Evolutionary conservation across 176 grass and related monocot species (phyloP).

Genomic region (maize (Zea mays)): DNA sequence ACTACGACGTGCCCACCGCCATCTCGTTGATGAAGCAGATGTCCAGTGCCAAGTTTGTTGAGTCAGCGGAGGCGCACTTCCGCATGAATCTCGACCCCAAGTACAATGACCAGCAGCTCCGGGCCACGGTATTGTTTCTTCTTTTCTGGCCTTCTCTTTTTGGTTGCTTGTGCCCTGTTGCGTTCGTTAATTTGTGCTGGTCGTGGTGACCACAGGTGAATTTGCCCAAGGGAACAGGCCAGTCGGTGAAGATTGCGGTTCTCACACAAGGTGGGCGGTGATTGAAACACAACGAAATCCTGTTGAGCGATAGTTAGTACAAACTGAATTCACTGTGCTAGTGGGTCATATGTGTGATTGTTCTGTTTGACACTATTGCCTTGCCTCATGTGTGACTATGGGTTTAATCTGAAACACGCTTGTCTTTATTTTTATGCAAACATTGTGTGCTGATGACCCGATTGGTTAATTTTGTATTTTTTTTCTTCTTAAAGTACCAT

Average conservation of each 20-base stretch:
- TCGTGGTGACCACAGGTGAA: conserved; percentile 62
- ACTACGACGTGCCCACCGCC: conserved; percentile 75
- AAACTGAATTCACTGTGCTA: neutral
- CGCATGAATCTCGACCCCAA: conserved; percentile 95
- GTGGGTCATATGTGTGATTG: neutral
- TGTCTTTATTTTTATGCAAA: neutral
- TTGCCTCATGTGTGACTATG: neutral
- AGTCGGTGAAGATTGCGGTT: conserved; percentile 83
- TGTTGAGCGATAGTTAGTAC: neutral
- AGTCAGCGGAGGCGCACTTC: conserved; percentile 92
- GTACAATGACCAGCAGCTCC: conserved; percentile 99
- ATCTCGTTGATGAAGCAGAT: conserved; percentile 74
- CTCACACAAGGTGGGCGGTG: conserved; percentile 69
- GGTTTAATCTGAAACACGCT: neutral
- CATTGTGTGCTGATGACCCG: neutral
- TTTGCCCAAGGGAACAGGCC: conserved; percentile 94
- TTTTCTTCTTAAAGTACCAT: neutral
- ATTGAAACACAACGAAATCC: neutral
- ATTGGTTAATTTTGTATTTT: neutral
- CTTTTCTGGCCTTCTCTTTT: neutral
- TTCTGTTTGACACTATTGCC: conserved; percentile 7
- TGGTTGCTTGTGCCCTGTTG: neutral
- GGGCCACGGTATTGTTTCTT: conserved; percentile 63
- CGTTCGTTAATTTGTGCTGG: conserved; percentile 16
- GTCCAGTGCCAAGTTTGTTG: conserved; percentile 60